Evolutionary conservation across 257 asterid genomes (phyloP), one percentile per base, ranked within the genome.

Genomic region (Cinchona pubescens): DNA sequence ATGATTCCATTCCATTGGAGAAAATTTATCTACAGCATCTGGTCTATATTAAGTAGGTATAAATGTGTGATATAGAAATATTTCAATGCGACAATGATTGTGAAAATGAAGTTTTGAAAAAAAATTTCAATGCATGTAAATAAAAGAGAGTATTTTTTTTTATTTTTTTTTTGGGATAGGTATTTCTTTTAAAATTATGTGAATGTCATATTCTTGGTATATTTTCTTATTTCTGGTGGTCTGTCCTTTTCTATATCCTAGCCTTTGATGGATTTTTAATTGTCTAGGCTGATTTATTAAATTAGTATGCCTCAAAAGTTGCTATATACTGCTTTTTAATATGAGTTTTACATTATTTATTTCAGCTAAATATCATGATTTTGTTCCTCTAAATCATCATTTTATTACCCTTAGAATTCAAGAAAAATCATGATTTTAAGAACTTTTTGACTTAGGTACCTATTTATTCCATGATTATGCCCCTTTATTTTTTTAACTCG

Each of bases 211-310:
- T 77, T 87, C 86, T 66, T 85, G 84, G 76, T 76, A 70, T 63
- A 70, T 75, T 69, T 86, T 75, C 79, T 79, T 56, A 23, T 75
- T 82, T 82, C 66, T 76, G 91, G 87, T 88, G 83, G 85, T 82
- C 85, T 72, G 80, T 85, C 90, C 29, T 80, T 92, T 71, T 88
- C 90, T 70, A 56, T 66, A 79, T 80, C 85, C 68, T 69, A 75
- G n/a, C 77, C 71, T 70, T 60, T 75, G 73, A 25, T 78, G 59
- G 72, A 73, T 72, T 79, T 80, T 85, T 79, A 76, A 67, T 77
- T 61, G 75, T 56, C 79, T 67, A 23, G 66, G 49, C 69, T 82
- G n/a, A n/a, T n/a, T n/a, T n/a, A n/a, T n/a, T n/a, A n/a, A n/a
- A 79, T 85, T 76, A 78, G 74, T 81, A 73, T 72, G 72, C 78